Conservation (phyloP, 2,329 filamentous ascomycete genomes). For the Volutella citrinella region DNA sequence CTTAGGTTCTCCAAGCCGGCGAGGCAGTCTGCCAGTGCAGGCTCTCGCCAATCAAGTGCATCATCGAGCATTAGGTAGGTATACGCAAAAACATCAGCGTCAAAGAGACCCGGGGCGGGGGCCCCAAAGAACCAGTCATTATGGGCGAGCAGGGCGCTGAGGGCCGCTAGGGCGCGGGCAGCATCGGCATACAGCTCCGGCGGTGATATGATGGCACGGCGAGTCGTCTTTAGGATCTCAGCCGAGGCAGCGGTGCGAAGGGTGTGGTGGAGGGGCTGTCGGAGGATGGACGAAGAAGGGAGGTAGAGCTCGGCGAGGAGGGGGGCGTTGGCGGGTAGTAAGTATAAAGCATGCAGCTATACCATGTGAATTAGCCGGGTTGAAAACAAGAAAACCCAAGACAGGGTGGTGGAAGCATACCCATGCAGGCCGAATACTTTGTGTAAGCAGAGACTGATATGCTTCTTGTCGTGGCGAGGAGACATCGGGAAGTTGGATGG, state of each 20-base stretch:
- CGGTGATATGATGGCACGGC: constrained; percentile 33
- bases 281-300: constrained; percentile 61
- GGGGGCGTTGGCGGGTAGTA: constrained; percentile 64
- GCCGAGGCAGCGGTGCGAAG: constrained; percentile 70
- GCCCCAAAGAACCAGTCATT: constrained; percentile 48
- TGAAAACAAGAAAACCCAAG: no score
- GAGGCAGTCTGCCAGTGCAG: constrained; percentile 56
- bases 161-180: constrained; percentile 42
- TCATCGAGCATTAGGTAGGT: constrained; percentile 75
- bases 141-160: constrained; percentile 40
- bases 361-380: no score
- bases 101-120: constrained; percentile 67
- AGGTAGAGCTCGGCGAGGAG: constrained; percentile 75
- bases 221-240: constrained; percentile 66
- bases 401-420: constrained; percentile 40
- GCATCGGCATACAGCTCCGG: constrained; percentile 42
- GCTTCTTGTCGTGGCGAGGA: constrained; percentile 62
- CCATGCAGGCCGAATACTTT: constrained; percentile 81
- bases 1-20: constrained; percentile 59
- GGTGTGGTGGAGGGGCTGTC: constrained; percentile 58
- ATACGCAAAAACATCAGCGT: constrained; percentile 88
- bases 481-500: constrained; percentile 42
- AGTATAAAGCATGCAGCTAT: constrained; percentile 77
- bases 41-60: constrained; percentile 60
- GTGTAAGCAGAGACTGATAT: constrained; percentile 75